Base-by-base conservation (phyloP, 2,329 filamentous ascomycete species). In the Juglanconis sp. region DNA sequence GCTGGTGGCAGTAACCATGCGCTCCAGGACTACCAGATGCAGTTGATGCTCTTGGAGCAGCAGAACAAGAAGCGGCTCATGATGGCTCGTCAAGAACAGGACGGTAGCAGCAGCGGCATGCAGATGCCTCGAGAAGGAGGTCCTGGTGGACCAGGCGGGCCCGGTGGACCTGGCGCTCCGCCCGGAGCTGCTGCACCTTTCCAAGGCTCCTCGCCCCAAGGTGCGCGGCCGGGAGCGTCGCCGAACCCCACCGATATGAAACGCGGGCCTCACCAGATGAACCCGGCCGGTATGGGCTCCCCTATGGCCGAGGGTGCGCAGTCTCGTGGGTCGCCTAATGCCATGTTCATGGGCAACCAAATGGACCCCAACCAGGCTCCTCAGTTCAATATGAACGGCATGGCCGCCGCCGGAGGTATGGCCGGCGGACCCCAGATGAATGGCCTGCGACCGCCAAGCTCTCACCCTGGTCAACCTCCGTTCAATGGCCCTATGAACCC, bases 21-120 rank as follows among this genome's bases (percentile, higher is more conserved):
- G 30, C 80, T 94, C 80, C 90, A 93, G 73, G 90, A 95, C 72
- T 94, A 94, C 69, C 90, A 94, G 77, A 93, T 93, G 90, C 90
- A 94, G 72, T 77, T 94, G 71, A 94, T 93, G 90, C 76, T 93
- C 53, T 81, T 94, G 15, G 90, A 94, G 74, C 90, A 93, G 74
- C 90, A 94, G 75, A 94, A 94, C 68, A 94, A 93, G 80, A 93
- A 92, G 75, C 81, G 90, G 17, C 80, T 94, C 53, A 87, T 92
- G 62, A 92, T 92, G 89, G 90, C 90, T 42, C 86, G 90, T 17
- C 89, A 88, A 70, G 86, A 92, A 71, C 90, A 94, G 73, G 91
- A 93, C 64, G 85, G 77, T 69, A 82, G 87, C 73, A 70, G 70
- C 61, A 70, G 70, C 61, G 81, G 77, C 54, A 77, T 79, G 61